Evolutionary conservation across 2,329 filamentous ascomycete genomes (phyloP), one percentile per base, ranked within the genome.

Genomic region (Exophiala phaeomuriformis): DNA sequence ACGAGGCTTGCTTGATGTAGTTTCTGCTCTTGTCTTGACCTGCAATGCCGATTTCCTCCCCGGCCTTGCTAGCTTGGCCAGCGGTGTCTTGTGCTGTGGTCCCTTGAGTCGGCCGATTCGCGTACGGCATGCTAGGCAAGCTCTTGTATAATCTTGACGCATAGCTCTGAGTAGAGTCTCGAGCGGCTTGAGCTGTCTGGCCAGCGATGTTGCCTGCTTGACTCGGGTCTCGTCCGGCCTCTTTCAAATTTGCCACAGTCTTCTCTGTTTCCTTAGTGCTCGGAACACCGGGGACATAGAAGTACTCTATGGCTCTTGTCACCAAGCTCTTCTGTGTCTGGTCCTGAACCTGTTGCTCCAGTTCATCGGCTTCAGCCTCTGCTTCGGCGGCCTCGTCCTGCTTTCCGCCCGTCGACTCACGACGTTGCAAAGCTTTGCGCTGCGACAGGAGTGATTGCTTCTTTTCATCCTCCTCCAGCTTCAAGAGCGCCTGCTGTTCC

Each of bases 401-500:
- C 44, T 61, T 61, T n/a, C 62, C 61, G 19, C 58, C 57, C 19
- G 49, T 45, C 9, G 60, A 61, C 48, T 64, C 49, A 10, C 59
- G 49, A 10, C 62, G 51, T 37, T 61, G 39, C 30, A 64, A 45
- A 51, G 61, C 53, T 37, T 57, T 60, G 27, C 48, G 53, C 39
- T 63, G 62, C 7, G 59, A 49, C 30, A 54, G 55, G 6, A 55
- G 52, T n/a, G 59, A 59, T 27, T 64, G 43, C 37, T 62, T 60
- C 54, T 72, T 71, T 47, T 73, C 70, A 48, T 66, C 66, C 37
- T 66, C 64, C 52, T 70, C 69, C 56, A 71, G 71, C 36, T 61
- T 64, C 8, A 64, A 64, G 28, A 75, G 64, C 3, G 69, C 69
- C 47, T 71, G 65, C 53, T 68, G 68, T 58, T 76, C 73, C 5